Base-by-base conservation (phyloP, 352 stramenopile species). In the Albugo candida region DNA sequence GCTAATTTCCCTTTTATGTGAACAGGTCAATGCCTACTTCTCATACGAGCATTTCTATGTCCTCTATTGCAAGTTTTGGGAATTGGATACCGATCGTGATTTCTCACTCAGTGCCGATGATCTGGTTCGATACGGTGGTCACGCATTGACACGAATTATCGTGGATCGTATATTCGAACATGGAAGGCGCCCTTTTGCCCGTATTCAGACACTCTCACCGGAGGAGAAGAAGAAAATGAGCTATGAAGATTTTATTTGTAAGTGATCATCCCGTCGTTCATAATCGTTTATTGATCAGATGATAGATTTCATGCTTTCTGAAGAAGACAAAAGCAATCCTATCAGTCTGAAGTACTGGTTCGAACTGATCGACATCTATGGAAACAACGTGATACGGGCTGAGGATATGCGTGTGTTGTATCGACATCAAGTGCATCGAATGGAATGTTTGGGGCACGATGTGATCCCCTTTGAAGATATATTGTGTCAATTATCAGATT, bases 11-110 rank as follows among this genome's bases (percentile, higher is more conserved):
- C 13, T 19, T 40, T 41, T 20, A 19, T 24, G 13, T 17, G 39
- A 12, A 16, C 43, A 91, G 77, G 80, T 94, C 42, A 93, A 88
- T 59, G 81, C 83, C 42, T 97, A 93, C 67, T 98, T 99, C 65
- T 96, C 77, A 18, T 99, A 99, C 64, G 94, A 99, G 70, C 94
- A 99, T 64, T 99, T 99, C 56, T 99, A 99, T 65, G 94, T 98
- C 45, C 61, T 99, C 34, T 99, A 99, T 65, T 98, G 95, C 69
- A 93, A 97, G 56, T 99, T 99, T 55, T 99, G 95, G 92, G 95
- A 99, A 58, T 79, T 99, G 18, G 95, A 99, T 70, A 88, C 92
- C 41, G 78, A 92, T 48, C 78, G 88, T 57, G 78, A 92, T 48
- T 92, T 92, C 49, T 57, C 84, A 19, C 60, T 92, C 34, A 86